Conservation (phyloP, 257 asterid genomes). For the Lycium ferocissimum region DNA sequence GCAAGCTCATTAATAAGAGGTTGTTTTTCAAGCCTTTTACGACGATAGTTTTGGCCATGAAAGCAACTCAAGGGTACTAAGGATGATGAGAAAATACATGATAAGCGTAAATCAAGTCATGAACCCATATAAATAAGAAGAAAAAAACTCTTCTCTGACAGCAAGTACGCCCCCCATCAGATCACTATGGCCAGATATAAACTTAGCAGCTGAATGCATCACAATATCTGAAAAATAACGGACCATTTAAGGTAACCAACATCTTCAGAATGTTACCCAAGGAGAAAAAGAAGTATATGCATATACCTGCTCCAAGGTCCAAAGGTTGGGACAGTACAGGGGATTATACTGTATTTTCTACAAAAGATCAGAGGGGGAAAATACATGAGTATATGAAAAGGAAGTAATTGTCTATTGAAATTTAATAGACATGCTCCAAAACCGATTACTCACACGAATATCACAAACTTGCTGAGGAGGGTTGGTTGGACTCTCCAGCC, state of each 20-base stretch:
- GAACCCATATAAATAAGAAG: neutral
- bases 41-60: no score
- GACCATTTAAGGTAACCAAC: neutral
- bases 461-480: constrained; percentile 91
- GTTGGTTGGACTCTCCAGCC: constrained; percentile 97
- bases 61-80: no score
- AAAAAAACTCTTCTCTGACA: constrained; percentile 67
- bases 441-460: constrained; percentile 59
- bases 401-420: constrained; percentile 23
- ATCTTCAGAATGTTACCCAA: neutral
- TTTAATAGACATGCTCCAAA: neutral
- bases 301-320: constrained; percentile 88
- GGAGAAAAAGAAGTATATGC: neutral
- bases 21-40: no score
- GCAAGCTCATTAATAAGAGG: no score
- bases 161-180: constrained; percentile 87
- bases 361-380: neutral
- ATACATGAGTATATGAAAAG: neutral
- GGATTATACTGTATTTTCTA: constrained; percentile 95
- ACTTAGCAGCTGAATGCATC: constrained; percentile 92
- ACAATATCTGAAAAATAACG: constrained; percentile 38
- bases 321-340: constrained; percentile 79
- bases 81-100: no score
- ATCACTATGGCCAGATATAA: constrained; percentile 90
- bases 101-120: neutral